Percentiles rank a stretch among this genome's conserved stretches.
Conservation (phyloP, 139 green algal species). For the Penium margaritaceum region DNA sequence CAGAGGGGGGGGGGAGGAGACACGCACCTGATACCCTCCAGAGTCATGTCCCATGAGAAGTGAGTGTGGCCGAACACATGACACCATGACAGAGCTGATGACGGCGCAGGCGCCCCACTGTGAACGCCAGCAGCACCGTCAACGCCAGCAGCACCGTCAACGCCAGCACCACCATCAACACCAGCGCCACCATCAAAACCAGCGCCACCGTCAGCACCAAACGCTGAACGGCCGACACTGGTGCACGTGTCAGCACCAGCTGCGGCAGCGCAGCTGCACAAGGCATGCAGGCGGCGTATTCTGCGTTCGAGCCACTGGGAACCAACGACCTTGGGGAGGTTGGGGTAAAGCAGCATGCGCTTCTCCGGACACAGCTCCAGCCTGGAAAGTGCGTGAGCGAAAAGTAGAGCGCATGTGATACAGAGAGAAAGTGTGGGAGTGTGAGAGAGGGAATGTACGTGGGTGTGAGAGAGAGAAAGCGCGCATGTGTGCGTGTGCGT, state of each 20-base stretch:
- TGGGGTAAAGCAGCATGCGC: constrained; percentile 68
- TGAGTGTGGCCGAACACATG: constrained; percentile 77
- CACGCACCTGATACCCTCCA: constrained; percentile 49
- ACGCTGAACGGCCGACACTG: neutral
- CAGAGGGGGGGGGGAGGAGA: too few relatives aligned
- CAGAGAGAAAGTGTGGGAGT: neutral
- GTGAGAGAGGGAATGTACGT: too few relatives aligned
- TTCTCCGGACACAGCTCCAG: constrained; percentile 73
- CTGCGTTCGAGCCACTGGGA: constrained; percentile 53
- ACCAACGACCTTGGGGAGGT: constrained; percentile 65
- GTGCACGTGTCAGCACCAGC: too few relatives aligned
- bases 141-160: too few relatives aligned
- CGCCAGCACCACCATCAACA: too few relatives aligned
- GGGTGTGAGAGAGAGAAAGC: constrained; percentile 4
- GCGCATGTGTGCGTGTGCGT: neutral
- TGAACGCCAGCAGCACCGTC: too few relatives aligned
- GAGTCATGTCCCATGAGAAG: constrained; percentile 65
- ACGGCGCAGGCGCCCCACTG: too few relatives aligned
- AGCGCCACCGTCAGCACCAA: neutral
- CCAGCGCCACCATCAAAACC: too few relatives aligned
- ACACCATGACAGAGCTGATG: too few relatives aligned
- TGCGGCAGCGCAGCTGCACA: neutral
- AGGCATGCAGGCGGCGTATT: constrained; percentile 47
- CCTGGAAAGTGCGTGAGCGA: too few relatives aligned
- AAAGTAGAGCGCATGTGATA: neutral